Conservation (phyloP, 768 basidiomycete species). For the Mycena crocata region DNA sequence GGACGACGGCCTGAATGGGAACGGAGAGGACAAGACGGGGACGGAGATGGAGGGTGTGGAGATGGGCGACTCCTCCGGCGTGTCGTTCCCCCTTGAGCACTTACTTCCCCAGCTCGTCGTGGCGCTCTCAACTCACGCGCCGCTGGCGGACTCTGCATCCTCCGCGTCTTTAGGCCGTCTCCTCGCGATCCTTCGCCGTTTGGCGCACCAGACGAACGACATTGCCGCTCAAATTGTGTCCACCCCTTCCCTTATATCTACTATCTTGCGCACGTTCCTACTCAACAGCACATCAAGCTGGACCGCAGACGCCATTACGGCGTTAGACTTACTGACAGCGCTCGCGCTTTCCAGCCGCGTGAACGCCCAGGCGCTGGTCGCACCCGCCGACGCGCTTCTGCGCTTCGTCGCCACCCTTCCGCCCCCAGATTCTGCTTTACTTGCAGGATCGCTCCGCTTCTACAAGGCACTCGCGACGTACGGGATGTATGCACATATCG, state of each 20-base stretch:
- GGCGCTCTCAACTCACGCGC: conserved; percentile 50
- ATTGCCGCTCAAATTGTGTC: conserved; percentile 63
- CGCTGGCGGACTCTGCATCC: conserved; percentile 42
- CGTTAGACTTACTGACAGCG: conserved; percentile 66
- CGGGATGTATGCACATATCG: conserved; percentile 79
- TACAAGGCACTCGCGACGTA: conserved; percentile 79
- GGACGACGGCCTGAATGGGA: too few species aligned
- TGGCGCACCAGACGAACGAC: conserved; percentile 68
- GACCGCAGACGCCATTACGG: conserved; percentile 55
- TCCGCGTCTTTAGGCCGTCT: conserved; percentile 65
- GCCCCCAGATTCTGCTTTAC: conserved; percentile 60
- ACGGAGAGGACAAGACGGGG: too few species aligned
- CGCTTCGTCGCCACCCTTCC: conserved; percentile 77
- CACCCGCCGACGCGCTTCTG: conserved; percentile 72
- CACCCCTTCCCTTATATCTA: conserved; percentile 64
- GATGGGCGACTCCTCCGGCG: conserved; percentile 49
- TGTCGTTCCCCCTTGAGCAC: conserved; percentile 53
- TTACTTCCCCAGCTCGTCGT: conserved; percentile 64
- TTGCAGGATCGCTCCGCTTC: conserved; percentile 68
- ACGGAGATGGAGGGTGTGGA: conserved; percentile 60
- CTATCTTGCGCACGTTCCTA: conserved; percentile 67
- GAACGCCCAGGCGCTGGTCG: conserved; percentile 69
- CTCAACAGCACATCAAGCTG: conserved; percentile 57
- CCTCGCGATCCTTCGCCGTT: conserved; percentile 66
- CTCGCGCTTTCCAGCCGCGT: conserved; percentile 75